phyloP scores from a whole-genome alignment of 768 basidiomycete species.

The Galerina marginata region DNA sequence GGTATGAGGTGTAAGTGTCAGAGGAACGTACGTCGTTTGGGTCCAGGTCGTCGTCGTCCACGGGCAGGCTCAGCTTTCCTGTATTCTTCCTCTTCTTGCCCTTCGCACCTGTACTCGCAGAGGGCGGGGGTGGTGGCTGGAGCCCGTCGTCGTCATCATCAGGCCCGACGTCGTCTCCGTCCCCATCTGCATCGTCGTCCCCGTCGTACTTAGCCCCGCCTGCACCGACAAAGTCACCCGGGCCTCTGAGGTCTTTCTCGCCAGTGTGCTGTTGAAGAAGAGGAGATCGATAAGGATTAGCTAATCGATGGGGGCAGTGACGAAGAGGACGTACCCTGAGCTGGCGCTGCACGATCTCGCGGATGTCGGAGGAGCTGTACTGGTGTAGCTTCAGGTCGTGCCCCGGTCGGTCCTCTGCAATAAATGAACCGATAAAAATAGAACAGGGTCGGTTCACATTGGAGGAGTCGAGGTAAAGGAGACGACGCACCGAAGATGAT shows the following conservation, averaged over 20 bases:
- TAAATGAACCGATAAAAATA: slow-evolving; percentile 27
- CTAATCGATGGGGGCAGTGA: background rate
- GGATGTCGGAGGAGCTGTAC: slow-evolving; percentile 66
- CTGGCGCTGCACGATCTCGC: slow-evolving; percentile 66
- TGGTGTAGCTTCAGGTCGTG: slow-evolving; percentile 77
- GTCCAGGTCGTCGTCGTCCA: background rate
- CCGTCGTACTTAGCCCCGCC: slow-evolving; percentile 32
- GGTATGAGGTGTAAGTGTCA: background rate
- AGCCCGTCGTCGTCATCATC: slow-evolving; percentile 9
- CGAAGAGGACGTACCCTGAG: slow-evolving; percentile 38
- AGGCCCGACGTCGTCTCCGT: slow-evolving; percentile 27
- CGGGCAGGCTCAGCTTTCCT: background rate
- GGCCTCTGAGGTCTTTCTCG: slow-evolving; percentile 41
- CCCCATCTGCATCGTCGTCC: slow-evolving; percentile 33
- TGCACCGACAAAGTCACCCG: slow-evolving; percentile 37
- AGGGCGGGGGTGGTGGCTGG: background rate
- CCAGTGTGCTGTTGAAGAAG: slow-evolving; percentile 35
- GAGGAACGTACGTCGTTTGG: slow-evolving; percentile 9
- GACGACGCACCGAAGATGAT: slow-evolving; percentile 66
- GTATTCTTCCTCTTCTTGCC: background rate
- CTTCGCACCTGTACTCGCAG: too few species aligned
- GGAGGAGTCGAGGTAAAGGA: background rate
- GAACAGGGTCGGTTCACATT: slow-evolving; percentile 19
- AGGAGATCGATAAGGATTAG: slow-evolving; percentile 21
- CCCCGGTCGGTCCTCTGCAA: slow-evolving; percentile 61